phyloP scores from a whole-genome alignment of 1,284 basidiomycete genomes.

The Sutorius eximius region DNA sequence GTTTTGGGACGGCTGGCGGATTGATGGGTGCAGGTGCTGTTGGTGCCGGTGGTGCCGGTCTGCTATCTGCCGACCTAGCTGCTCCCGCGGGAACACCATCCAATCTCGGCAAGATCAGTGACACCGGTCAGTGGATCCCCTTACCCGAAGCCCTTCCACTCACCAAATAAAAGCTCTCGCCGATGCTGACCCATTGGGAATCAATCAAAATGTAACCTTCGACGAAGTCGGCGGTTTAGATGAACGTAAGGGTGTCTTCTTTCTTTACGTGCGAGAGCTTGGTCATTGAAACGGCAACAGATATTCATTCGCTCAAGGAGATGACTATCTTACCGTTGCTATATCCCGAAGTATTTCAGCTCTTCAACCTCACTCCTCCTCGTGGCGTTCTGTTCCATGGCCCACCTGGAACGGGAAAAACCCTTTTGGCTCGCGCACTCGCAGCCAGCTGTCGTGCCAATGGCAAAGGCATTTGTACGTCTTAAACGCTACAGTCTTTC shows the following conservation, averaged over 20 bases:
- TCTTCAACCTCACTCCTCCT: constrained; percentile 93
- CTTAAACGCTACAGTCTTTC: neutral
- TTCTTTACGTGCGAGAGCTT: neutral
- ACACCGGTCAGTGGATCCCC: constrained; percentile 54
- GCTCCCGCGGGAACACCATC: constrained; percentile 71
- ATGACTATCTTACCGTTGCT: constrained; percentile 96
- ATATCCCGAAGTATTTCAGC: constrained; percentile 97
- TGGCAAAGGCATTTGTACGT: constrained; percentile 86
- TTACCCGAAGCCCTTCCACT: constrained; percentile 1
- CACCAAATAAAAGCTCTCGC: constrained; percentile 64
- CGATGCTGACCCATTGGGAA: constrained; percentile 94
- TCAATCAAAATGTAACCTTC: constrained; percentile 93
- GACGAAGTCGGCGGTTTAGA: constrained; percentile 97
- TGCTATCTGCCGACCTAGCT: constrained; percentile 57
- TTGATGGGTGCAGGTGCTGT: constrained; percentile 54
- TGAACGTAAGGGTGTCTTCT: constrained; percentile 63
- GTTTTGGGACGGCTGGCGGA: constrained; percentile 51
- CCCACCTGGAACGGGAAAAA: constrained; percentile 94
- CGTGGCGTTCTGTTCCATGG: constrained; percentile 97
- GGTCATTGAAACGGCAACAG: constrained; percentile 38
- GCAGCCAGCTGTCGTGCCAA: constrained; percentile 91
- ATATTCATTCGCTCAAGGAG: constrained; percentile 97
- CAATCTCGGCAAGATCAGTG: constrained; percentile 81
- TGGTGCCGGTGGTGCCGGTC: constrained; percentile 47
- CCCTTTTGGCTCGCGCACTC: constrained; percentile 88